Evolutionary conservation across 2,329 filamentous ascomycete genomes (phyloP).

Genomic region (Alternaria solani): DNA sequence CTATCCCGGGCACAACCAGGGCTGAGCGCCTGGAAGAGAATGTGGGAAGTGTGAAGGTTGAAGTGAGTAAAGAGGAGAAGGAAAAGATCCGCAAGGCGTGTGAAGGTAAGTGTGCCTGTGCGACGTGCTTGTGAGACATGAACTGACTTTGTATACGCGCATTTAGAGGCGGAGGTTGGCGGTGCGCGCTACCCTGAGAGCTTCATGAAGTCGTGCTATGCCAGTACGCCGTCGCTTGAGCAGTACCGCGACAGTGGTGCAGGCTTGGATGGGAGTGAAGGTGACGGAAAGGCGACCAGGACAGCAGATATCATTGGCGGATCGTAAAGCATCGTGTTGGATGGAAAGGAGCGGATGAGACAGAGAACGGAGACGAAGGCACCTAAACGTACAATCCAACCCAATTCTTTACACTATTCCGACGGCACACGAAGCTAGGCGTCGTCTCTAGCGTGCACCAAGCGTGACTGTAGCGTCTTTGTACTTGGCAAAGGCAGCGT

Average conservation of each 20-base stretch:
- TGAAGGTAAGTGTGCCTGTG: slow-evolving; percentile 7
- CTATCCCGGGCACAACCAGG: slow-evolving; percentile 61
- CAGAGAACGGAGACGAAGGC: neutral
- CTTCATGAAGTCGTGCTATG: slow-evolving; percentile 46
- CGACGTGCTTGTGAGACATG: too few species aligned
- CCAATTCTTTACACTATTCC: neutral
- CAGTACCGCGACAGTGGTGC: slow-evolving; percentile 3
- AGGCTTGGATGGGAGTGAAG: neutral
- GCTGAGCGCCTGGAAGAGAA: slow-evolving; percentile 45
- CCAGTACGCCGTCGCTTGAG: slow-evolving; percentile 49
- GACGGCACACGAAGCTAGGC: neutral
- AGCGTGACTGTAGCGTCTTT: neutral
- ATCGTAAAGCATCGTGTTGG: neutral
- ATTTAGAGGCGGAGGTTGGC: slow-evolving; percentile 51
- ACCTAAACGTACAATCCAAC: neutral
- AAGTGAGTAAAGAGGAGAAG: slow-evolving; percentile 41
- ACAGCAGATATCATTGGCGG: slow-evolving; percentile 11
- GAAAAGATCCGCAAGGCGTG: slow-evolving; percentile 36
- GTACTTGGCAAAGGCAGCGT: too few species aligned
- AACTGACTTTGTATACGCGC: too few species aligned
- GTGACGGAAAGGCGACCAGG: slow-evolving; percentile 5
- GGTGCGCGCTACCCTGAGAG: slow-evolving; percentile 53
- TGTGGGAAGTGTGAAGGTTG: slow-evolving; percentile 33
- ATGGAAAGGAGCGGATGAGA: neutral
- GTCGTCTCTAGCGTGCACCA: neutral